Evolutionary conservation across 2,329 filamentous ascomycete genomes (phyloP).

Genomic region (Fusarium guadeloupense): DNA sequence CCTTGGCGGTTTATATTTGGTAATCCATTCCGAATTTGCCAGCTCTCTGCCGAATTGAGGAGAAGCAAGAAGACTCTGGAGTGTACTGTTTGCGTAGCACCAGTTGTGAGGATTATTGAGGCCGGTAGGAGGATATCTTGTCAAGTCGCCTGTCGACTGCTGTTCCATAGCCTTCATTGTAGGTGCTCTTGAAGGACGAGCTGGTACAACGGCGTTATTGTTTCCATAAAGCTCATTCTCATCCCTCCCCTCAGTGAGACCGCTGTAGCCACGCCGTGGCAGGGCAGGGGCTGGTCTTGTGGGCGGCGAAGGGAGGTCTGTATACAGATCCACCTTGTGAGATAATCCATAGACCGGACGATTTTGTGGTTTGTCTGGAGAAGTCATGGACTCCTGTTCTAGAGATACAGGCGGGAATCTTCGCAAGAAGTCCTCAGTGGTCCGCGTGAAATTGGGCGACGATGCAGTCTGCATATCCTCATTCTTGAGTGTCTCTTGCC

Average conservation of each 20-base stretch:
- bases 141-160: slow-evolving; percentile 56
- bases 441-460: slow-evolving; percentile 67
- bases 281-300: slow-evolving; percentile 73
- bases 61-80: slow-evolving; percentile 85
- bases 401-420: slow-evolving; percentile 78
- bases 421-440: slow-evolving; percentile 84
- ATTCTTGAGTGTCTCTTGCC: slow-evolving; percentile 78
- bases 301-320: slow-evolving; percentile 65
- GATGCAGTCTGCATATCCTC: slow-evolving; percentile 65
- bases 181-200: slow-evolving; percentile 50
- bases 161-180: slow-evolving; percentile 50
- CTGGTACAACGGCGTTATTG: slow-evolving; percentile 51
- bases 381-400: slow-evolving; percentile 68
- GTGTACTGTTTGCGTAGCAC: slow-evolving; percentile 91
- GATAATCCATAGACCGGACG: slow-evolving; percentile 44
- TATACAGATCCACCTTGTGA: slow-evolving; percentile 53
- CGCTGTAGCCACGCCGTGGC: slow-evolving; percentile 80
- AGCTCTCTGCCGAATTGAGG: slow-evolving; percentile 72
- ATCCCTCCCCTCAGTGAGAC: slow-evolving; percentile 62
- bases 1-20: slow-evolving; percentile 72
- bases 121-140: slow-evolving; percentile 61
- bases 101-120: slow-evolving; percentile 83
- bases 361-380: slow-evolving; percentile 44
- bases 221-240: slow-evolving; percentile 50
- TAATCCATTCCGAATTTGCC: slow-evolving; percentile 66